Evolutionary conservation across 2,329 filamentous ascomycete species (phyloP), one percentile per base, ranked within the genome.

Genomic region (Ophiostoma quercus): DNA sequence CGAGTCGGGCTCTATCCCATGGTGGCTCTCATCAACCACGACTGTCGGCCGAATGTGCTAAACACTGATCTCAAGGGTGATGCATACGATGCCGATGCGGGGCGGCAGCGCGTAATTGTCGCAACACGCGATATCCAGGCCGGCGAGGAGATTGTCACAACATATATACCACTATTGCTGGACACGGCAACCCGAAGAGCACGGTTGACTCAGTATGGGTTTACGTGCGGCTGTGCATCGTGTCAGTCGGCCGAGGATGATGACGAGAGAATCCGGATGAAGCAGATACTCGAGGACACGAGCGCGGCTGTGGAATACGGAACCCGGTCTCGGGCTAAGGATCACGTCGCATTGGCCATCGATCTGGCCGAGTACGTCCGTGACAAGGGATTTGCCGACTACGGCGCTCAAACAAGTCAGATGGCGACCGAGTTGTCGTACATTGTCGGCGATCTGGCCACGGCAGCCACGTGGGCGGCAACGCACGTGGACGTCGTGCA

Each of bases 1-100:
- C 69, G 70, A 37, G 47, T 71, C 37, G 72, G 37, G 6, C 74
- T 82, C 16, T 81, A 79, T 62, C 75, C 76, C 8, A 70, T 76
- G 39, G 92, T 79, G 19, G 74, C 78, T 5, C 78, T 79, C 39
- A 77, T 81, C 76, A 82, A 81, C 69, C 80, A 82, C 73, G 75
- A 74, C 22, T 82, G 80, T 74, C 77, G 74, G 39, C 79, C 80
- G 1, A 82, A 81, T 68, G 77, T 79, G 1, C 74, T 73, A 70
- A 81, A 73, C 39, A 62, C 65, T 37, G 71, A 71, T 54, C 34
- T 22, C 29, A 39, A 25, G 34, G 62, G 57, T 7, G 2, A n/a
- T 32, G 22, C 32, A 74, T 69, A n/a, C 11, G 9, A 25, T 11
- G 2, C n/a, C 63, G 14, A 2, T 8, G 47, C 9, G 19, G 11